Conservation (phyloP, 164 flowering plant genomes). For the Cinnamomum chago region DNA sequence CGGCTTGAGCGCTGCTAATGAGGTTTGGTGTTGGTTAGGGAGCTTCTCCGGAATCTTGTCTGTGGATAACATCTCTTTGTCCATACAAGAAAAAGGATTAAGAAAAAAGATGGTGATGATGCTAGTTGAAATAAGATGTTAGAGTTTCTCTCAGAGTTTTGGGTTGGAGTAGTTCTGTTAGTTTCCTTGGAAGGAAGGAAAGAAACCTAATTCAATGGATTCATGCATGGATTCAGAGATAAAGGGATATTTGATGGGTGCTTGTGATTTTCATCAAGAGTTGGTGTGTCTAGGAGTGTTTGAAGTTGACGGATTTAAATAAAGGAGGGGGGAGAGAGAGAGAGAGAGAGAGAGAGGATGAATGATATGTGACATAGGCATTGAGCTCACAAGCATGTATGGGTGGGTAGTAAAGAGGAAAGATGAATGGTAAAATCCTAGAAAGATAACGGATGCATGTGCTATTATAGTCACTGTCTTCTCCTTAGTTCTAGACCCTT, state of each 20-base stretch:
- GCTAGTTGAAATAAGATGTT: not conserved
- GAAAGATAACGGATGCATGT: too few species aligned
- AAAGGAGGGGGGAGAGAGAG: not conserved
- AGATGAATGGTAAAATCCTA: too few species aligned
- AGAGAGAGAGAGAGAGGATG: not conserved
- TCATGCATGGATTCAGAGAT: constrained; percentile 37
- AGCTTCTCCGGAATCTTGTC: not conserved
- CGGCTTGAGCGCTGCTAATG: constrained; percentile 3
- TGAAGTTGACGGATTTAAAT: not conserved
- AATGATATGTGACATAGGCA: not conserved
- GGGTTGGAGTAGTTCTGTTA: not conserved
- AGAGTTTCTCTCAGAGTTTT: not conserved
- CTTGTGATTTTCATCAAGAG: constrained; percentile 9
- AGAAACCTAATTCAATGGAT: constrained; percentile 29
- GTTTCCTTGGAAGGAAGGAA: constrained; percentile 37
- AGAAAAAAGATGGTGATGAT: not conserved
- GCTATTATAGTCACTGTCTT: too few species aligned
- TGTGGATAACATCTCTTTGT: constrained; percentile 2
- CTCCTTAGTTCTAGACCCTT: too few species aligned
- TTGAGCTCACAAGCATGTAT: too few species aligned
- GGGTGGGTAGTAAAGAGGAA: too few species aligned
- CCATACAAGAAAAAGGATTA: not conserved
- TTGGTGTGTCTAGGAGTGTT: not conserved
- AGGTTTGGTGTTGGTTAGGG: constrained; percentile 6
- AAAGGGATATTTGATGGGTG: not conserved